Evolutionary conservation across 179 eudicot genomes (phyloP), one percentile per base, ranked within the genome.

Genomic region (Silene noctiflora): DNA sequence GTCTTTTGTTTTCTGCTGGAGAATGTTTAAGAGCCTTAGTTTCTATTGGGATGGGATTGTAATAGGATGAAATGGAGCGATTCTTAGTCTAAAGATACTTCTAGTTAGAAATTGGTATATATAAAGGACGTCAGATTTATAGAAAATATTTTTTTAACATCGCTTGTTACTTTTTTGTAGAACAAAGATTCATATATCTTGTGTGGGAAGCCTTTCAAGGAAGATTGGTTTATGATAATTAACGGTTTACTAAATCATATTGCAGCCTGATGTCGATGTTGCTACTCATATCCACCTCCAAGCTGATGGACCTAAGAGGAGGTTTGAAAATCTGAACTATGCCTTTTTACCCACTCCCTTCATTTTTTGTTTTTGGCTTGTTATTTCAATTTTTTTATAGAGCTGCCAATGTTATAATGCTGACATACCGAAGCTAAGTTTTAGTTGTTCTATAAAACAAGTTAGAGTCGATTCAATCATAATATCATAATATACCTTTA

Each of bases 271-370:
- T 88, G 86, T 87, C 62, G 93, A 95, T 85, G 76, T 95, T 78
- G 91, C 93, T 63, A 95, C 99, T 79, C 99, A 93, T 83, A 86
- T 95, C 78, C 81, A 84, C 65, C 88, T 95, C 76, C 84, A 87
- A 81, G 92, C 86, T 19, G 99, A 95, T 82, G 99, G 97, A 75
- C 95, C 97, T 82, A 87, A 87, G 84, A 88, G 97, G 87, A 95
- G 99, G 99, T 93, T 74, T 79, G 85, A 35, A 69, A 22, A 61
- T 69, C 67, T 78, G 3, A 6, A n/a, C 71, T 53, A 39, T 21
- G 65, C 48, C n/a, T 65, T 53, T 21, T 16, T 63, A 60, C 44
- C n/a, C 5, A 39, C 66, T 12, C 24, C 58, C 16, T 3, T 5
- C 19, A 22, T 12, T 39, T 58, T 29, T 22, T 19, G 12, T 58